Evolutionary conservation across 176 grass and related monocot species (phyloP).

Genomic region (Aegilops sharonensis): DNA sequence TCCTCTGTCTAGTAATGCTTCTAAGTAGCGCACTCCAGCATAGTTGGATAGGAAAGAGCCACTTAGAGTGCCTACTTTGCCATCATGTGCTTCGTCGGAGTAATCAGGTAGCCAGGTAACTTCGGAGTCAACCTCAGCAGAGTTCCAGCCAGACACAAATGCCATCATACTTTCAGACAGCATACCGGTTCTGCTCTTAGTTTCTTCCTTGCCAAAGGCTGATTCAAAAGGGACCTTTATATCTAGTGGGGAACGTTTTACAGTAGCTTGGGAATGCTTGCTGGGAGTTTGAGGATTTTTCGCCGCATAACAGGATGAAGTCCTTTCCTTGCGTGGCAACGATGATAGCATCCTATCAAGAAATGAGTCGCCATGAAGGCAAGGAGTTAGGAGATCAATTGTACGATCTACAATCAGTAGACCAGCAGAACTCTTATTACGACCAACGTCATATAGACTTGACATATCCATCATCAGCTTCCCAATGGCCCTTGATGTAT

Average conservation of each 20-base stretch:
- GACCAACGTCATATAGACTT: conserved; percentile 90
- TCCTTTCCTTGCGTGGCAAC: conserved; percentile 58
- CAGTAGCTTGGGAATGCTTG: conserved; percentile 35
- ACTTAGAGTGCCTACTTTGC: conserved; percentile 38
- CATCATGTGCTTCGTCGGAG: conserved; percentile 37
- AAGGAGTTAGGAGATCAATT: conserved; percentile 89
- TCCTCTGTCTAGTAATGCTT: conserved; percentile 80
- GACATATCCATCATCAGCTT: conserved; percentile 99
- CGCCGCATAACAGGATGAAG: conserved; percentile 30
- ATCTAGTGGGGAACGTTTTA: conserved; percentile 65
- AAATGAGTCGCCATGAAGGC: conserved; percentile 82
- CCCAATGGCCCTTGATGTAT: conserved; percentile 88
- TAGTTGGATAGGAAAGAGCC: conserved; percentile 81
- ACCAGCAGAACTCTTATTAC: conserved; percentile 90
- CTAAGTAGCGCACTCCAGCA: conserved; percentile 62
- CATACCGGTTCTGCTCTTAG: conserved; percentile 29
- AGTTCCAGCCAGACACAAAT: conserved; percentile 86
- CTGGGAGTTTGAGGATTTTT: conserved; percentile 50
- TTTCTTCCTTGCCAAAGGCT: conserved; percentile 58
- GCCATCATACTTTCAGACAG: conserved; percentile 68
- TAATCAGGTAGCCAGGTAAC: conserved; percentile 46
- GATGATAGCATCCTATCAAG: conserved; percentile 79
- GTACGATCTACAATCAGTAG: conserved; percentile 90
- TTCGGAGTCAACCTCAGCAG: conserved; percentile 43
- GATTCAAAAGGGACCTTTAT: conserved; percentile 71